Evolutionary conservation across 2,329 filamentous ascomycete genomes (phyloP), one percentile per base, ranked within the genome.

Genomic region (Pseudogymnoascus sp.): DNA sequence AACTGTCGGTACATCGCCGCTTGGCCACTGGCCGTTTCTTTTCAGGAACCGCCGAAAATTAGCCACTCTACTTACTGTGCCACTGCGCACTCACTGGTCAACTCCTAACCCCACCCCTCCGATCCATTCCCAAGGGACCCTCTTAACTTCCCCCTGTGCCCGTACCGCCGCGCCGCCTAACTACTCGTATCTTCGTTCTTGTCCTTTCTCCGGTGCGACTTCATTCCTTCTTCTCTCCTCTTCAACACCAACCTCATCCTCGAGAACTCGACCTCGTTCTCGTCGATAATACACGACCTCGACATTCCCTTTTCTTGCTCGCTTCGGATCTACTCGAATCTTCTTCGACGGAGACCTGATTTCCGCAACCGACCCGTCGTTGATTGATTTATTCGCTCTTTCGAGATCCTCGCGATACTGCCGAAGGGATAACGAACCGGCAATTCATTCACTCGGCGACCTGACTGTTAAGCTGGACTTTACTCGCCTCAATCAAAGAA

Each of bases 391-490:
- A 30, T 54, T 11, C 38, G 6, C 47, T 54, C 47, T 54, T 54
- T 54, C 47, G 47, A 22, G 30, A 32, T 32, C 47, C 25, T 16
- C 47, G 28, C 2, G 47, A 32, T 54, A 50, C n/a, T 50, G 18
- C 32, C 47, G 25, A 54, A 32, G 28, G n/a, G 47, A 54, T 54
- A 54, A 32, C 47, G 47, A 54, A 54, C 47, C 25, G 32, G n/a
- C 9, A n/a, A 54, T 25, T 16, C 47, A 32, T 54, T 54, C 47
- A 32, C 47, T 54, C 8, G 47, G 47, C 47, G 25, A 22, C 28
- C 18, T 54, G 47, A 54, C 47, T 54, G 47, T 54, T 32, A 54
- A 54, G 47, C 47, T 54, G 47, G 47, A 32, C 47, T 54, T 54
- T 9, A 9, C 47, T 54, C 47, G 47, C 47, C 25, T 54, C 25